Percentiles rank a stretch among this genome's conserved stretches.
Conservation (phyloP, 2,329 filamentous ascomycete genomes). For the Xylaria digitata region DNA sequence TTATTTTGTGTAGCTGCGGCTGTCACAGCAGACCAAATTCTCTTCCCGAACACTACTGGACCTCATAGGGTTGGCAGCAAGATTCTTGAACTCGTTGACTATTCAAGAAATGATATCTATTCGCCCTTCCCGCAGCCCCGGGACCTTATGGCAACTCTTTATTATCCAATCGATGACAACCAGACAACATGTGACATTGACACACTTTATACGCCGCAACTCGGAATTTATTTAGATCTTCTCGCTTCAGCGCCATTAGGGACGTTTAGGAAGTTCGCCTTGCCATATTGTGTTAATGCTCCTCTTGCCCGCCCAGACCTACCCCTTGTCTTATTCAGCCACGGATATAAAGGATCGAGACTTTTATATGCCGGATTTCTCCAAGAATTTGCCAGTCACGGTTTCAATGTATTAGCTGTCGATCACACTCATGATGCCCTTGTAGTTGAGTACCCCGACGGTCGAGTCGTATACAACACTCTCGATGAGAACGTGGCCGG, state of each 20-base stretch:
- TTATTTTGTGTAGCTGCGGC: conserved; percentile 20
- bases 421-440: conserved; percentile 25
- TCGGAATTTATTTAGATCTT: conserved; percentile 3
- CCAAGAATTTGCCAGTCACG: conserved; percentile 27
- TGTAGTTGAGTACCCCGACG: conserved; percentile 30
- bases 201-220: conserved; percentile 3
- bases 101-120: conserved; percentile 12
- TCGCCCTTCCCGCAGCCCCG: conserved; percentile 5
- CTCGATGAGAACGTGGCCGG: not conserved
- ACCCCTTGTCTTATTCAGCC: conserved; percentile 29
- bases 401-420: conserved; percentile 27
- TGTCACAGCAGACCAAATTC: conserved; percentile 5
- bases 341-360: conserved; percentile 21
- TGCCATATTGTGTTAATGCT: conserved; percentile 17
- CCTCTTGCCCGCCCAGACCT: conserved; percentile 21
- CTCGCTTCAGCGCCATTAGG: not conserved
- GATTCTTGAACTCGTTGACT: conserved; percentile 25
- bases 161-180: conserved; percentile 19
- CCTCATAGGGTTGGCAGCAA: conserved; percentile 22
- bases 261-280: conserved; percentile 21
- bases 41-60: conserved; percentile 20
- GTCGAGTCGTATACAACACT: conserved; percentile 16
- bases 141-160: conserved; percentile 21
- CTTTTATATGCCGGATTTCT: conserved; percentile 20
- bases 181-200: conserved; percentile 9